phyloP scores from a whole-genome alignment of 2,329 filamentous ascomycete genomes.

The Phialophora macrospora region DNA sequence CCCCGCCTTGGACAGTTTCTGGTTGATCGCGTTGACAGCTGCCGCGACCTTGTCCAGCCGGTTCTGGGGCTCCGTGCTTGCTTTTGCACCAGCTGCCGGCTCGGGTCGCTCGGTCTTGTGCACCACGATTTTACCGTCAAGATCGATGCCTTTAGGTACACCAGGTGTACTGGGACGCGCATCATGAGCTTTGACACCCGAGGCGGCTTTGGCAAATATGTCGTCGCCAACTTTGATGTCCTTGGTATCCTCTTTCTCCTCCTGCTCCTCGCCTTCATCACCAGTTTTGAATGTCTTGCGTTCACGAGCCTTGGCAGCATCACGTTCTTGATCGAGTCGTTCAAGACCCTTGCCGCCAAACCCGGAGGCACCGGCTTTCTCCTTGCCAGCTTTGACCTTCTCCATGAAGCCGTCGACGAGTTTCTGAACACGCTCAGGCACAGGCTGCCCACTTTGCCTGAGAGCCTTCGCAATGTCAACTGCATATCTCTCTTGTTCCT shows the following conservation, averaged over 20 bases:
- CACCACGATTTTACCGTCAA: slow-evolving; percentile 73
- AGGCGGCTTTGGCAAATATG: slow-evolving; percentile 64
- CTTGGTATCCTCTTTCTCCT: slow-evolving; percentile 66
- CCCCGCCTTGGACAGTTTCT: slow-evolving; percentile 84
- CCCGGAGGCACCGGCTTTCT: slow-evolving; percentile 79
- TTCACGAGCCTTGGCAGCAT: slow-evolving; percentile 82
- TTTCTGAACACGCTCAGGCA: slow-evolving; percentile 71
- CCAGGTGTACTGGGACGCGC: slow-evolving; percentile 50
- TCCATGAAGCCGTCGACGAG: slow-evolving; percentile 74
- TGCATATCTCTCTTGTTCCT: slow-evolving; percentile 88
- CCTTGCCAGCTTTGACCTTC: slow-evolving; percentile 90
- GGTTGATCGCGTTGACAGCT: slow-evolving; percentile 90
- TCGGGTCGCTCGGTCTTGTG: slow-evolving; percentile 66
- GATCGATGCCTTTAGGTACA: slow-evolving; percentile 62
- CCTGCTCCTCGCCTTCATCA: slow-evolving; percentile 77
- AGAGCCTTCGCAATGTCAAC: slow-evolving; percentile 87
- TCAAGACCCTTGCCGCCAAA: slow-evolving; percentile 96
- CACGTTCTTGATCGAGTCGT: slow-evolving; percentile 85
- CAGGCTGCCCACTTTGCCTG: slow-evolving; percentile 84
- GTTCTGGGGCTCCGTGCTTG: slow-evolving; percentile 56
- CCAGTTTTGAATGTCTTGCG: slow-evolving; percentile 89
- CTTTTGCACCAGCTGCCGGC: slow-evolving; percentile 37
- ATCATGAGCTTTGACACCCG: slow-evolving; percentile 66
- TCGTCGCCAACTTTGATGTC: slow-evolving; percentile 68
- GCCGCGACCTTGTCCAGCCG: slow-evolving; percentile 84